A percentile compares a stretch with the other conserved stretches of the same genome.
phyloP scores from a whole-genome alignment of 495 filamentous ascomycete species.

The Neurospora sp. region DNA sequence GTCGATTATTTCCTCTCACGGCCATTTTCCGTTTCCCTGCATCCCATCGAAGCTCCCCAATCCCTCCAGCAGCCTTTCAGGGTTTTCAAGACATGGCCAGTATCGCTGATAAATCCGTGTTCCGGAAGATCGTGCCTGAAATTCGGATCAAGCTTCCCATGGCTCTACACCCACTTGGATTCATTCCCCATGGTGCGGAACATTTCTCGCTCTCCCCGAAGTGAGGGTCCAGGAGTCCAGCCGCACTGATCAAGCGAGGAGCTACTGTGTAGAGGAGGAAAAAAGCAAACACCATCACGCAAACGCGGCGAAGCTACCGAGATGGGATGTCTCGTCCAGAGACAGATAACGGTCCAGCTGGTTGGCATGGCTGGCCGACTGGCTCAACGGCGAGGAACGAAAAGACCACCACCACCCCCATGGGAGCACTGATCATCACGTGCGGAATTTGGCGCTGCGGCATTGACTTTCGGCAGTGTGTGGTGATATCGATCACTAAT shows the following conservation, averaged over 20 bases:
- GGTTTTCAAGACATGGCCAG: neutral
- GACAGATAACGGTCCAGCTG: neutral
- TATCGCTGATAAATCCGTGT: neutral
- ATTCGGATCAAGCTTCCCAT: neutral
- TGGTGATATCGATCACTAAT: neutral
- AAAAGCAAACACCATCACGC: neutral
- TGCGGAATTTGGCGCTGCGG: neutral
- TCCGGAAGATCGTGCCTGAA: neutral
- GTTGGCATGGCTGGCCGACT: neutral
- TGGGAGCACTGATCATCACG: neutral
- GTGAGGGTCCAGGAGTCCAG: neutral
- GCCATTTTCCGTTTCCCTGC: slow-evolving; percentile 6
- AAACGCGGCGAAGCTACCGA: neutral
- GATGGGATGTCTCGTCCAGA: neutral
- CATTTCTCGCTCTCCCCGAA: neutral
- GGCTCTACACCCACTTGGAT: neutral
- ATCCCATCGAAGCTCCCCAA: slow-evolving; percentile 5
- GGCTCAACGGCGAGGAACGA: neutral
- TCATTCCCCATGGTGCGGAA: neutral
- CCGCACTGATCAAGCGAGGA: neutral
- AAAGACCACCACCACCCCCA: neutral
- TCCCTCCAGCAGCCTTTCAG: neutral
- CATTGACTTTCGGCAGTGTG: neutral
- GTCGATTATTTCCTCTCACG: neutral
- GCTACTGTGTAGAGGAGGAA: neutral